Evolutionary conservation across 768 basidiomycete genomes (phyloP), one percentile per base, ranked within the genome.

Genomic region (Macrolepiota fuliginosa): DNA sequence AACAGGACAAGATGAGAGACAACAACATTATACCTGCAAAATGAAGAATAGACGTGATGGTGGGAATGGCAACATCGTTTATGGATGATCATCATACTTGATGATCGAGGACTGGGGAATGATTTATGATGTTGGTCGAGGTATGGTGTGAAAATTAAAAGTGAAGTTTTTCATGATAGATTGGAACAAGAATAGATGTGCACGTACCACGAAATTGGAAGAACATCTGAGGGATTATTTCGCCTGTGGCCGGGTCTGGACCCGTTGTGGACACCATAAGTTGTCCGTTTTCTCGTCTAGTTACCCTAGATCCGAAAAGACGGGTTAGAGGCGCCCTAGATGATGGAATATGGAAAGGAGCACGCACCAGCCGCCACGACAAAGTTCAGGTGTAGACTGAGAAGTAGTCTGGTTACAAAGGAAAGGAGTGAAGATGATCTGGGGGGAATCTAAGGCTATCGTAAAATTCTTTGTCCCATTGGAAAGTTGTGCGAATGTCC

Each of bases 151-250:
- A 27, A 49, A n/a, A n/a, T n/a, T 24, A 19, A 49, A 24, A 49
- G 22, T 10, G 4, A 15, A 27, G 47, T 49, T 22, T 49, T 49
- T 12, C 39, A 58, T 12, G 22, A 42, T 47, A 46, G 9, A 39
- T n/a, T 17, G 6, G 4, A 27, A 40, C 15, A 52, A 24, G 24
- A 53, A 52, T 56, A 54, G 40, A 24, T 27, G 64, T 72, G 83
- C 85, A 25, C 32, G 64, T 72, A 84, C 85, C 85, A 74, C 75
- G 76, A 71, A 86, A 84, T 35, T 72, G 74, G 58, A 87, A 68
- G 66, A 86, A 87, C 73, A 86, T 74, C 61, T 87, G 86, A 1
- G 84, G 85, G 61, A 84, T 70, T 40, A 83, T 75, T 58, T 78
- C 70, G 22, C 69, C 76, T 15, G 77, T 71, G 42, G 70, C 71